Conservation (phyloP, 306 rosid species). For the Medicago ruthenica region DNA sequence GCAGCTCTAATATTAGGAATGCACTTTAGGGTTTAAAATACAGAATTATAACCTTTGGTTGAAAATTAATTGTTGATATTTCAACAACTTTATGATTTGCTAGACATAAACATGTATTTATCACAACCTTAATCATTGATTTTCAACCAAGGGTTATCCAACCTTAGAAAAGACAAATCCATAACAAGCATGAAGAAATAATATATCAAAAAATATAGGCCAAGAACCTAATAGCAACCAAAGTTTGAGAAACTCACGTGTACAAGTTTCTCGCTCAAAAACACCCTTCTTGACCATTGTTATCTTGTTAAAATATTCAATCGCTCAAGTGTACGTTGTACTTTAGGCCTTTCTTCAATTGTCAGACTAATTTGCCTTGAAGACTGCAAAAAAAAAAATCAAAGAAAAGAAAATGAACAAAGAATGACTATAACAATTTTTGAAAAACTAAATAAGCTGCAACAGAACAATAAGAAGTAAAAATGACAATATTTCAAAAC, state of each 20-base stretch:
- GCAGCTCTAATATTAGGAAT: neutral
- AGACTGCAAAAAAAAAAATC: constrained; percentile 52
- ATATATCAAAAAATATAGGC: neutral
- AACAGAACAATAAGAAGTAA: constrained; percentile 22
- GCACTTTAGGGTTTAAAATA: neutral
- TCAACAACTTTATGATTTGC: neutral
- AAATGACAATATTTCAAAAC: constrained; percentile 12
- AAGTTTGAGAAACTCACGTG: constrained; percentile 43
- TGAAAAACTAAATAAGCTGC: neutral
- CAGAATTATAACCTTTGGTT: neutral
- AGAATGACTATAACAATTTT: neutral
- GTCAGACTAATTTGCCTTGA: constrained; percentile 45
- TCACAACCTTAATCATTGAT: neutral
- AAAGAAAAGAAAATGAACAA: neutral
- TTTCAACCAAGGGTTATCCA: neutral
- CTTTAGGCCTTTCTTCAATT: constrained; percentile 62
- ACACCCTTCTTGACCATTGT: constrained; percentile 30
- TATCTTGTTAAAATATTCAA: constrained; percentile 46
- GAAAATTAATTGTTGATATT: neutral
- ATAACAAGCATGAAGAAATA: constrained; percentile 2
- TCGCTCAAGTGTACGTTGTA: constrained; percentile 48
- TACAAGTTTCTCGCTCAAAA: constrained; percentile 12
- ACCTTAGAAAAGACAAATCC: neutral
- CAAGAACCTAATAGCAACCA: neutral
- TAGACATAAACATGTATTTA: neutral